Evolutionary conservation across 2,329 filamentous ascomycete genomes (phyloP).

Genomic region (Phialophora macrospora): DNA sequence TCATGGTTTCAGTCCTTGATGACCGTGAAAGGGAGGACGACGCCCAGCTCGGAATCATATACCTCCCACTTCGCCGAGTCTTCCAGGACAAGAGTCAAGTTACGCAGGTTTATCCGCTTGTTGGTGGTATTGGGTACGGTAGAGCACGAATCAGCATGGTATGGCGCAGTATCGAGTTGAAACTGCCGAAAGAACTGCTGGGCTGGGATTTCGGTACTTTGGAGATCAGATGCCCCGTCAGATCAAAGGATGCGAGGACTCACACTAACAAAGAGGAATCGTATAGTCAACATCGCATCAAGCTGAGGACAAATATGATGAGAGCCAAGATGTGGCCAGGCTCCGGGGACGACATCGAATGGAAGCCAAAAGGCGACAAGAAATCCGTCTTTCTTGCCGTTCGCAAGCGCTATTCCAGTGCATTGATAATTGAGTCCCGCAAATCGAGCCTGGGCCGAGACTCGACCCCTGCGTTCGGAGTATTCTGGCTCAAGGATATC

Average conservation of each 20-base stretch:
- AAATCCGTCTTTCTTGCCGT: constrained; percentile 40
- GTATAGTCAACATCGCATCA: constrained; percentile 61
- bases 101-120: constrained; percentile 68
- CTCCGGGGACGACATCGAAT: constrained; percentile 62
- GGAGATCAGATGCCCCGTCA: constrained; percentile 62
- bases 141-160: constrained; percentile 72
- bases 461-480: constrained; percentile 41
- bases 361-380: constrained; percentile 37
- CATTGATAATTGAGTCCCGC: constrained; percentile 42
- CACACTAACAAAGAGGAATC: constrained; percentile 56
- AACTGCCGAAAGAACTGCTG: constrained; percentile 62
- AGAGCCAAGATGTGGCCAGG: constrained; percentile 69
- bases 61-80: constrained; percentile 66
- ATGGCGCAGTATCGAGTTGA: constrained; percentile 70
- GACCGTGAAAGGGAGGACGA: constrained; percentile 71
- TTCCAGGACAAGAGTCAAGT: constrained; percentile 68
- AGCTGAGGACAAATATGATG: constrained; percentile 63
- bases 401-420: constrained; percentile 41
- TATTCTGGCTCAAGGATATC: constrained; percentile 59
- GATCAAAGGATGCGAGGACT: constrained; percentile 46
- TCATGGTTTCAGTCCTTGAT: constrained; percentile 71
- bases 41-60: constrained; percentile 70
- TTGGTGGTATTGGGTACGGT: constrained; percentile 74
- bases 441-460: constrained; percentile 40
- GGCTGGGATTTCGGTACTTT: constrained; percentile 77